Conservation (phyloP, 2,329 filamentous ascomycete species). For the Cryphonectria japonica region DNA sequence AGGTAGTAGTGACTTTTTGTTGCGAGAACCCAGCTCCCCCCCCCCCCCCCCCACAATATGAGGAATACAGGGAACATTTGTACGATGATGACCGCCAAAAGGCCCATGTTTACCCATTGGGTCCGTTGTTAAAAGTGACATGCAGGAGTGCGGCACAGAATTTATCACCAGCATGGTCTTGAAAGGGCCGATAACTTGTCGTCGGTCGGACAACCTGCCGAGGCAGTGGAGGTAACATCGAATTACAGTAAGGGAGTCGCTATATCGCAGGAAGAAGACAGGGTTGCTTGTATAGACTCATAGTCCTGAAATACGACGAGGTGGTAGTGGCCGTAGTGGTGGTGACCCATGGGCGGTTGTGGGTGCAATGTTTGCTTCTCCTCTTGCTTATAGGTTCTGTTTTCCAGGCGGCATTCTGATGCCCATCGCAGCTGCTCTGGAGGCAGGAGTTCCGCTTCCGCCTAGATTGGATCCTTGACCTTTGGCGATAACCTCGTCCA, state of each 20-base stretch:
- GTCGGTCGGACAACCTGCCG: background rate
- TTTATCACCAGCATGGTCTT: background rate
- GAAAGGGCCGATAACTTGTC: background rate
- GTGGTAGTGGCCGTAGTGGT: too few species aligned
- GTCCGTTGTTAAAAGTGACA: background rate
- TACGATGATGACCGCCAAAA: background rate
- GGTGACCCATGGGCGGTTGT: background rate
- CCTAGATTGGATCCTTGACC: constrained; percentile 4
- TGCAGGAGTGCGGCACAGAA: constrained; percentile 1
- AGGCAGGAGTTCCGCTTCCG: constrained; percentile 30
- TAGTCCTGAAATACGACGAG: background rate
- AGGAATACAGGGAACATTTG: background rate
- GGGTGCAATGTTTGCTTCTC: background rate
- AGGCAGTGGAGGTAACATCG: background rate
- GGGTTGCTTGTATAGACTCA: background rate
- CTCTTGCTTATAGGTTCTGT: constrained; percentile 37
- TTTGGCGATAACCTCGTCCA: constrained; percentile 67
- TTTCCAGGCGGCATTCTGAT: constrained; percentile 61
- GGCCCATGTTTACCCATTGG: background rate
- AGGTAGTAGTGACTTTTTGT: background rate
- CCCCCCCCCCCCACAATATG: background rate
- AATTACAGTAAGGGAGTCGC: background rate
- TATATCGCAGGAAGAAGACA: background rate
- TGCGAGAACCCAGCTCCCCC: too few species aligned
- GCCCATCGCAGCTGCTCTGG: constrained; percentile 42